These are phyloP conservation scores for Wickerhamiella azymoides DNA, from an alignment of 805 yeast species.

Conservation along the genomic window DNA sequence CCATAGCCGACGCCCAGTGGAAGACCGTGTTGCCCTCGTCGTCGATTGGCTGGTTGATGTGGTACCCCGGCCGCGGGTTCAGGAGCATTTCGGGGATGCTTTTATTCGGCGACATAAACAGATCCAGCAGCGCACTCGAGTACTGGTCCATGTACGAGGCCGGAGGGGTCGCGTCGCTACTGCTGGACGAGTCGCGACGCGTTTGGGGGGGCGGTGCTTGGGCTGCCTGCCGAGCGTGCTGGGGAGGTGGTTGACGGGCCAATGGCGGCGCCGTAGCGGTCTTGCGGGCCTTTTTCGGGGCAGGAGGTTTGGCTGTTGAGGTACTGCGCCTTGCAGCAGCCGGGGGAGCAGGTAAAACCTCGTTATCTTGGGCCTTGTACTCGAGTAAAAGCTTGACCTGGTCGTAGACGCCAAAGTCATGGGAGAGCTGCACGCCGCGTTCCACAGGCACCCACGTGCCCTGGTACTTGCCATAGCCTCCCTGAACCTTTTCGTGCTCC, in stretches of 20 bases:
- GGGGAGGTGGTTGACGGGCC: too few relatives aligned
- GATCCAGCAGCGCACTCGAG: constrained; percentile 36
- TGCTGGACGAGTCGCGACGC: neutral
- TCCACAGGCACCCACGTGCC: constrained; percentile 83
- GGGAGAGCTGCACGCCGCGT: constrained; percentile 56
- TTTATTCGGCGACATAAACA: constrained; percentile 44
- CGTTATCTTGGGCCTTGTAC: constrained; percentile 40
- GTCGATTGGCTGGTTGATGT: constrained; percentile 70
- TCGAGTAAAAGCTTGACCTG: constrained; percentile 53
- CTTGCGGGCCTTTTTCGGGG: constrained; percentile 15
- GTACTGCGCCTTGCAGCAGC: constrained; percentile 28
- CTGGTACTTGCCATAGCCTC: constrained; percentile 94
- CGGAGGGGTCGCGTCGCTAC: constrained; percentile 5
- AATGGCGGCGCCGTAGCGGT: constrained; percentile 10
- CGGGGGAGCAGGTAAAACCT: constrained; percentile 38
- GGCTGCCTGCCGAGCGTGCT: too few relatives aligned
- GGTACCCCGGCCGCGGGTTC: constrained; percentile 50
- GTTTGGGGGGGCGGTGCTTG: too few relatives aligned
- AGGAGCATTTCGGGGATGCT: constrained; percentile 50
- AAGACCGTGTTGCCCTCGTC: constrained; percentile 89
- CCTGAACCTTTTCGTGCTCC: constrained; percentile 84
- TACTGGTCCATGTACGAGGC: constrained; percentile 26
- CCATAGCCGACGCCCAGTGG: constrained; percentile 98
- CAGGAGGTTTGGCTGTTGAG: constrained; percentile 13
- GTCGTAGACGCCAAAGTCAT: constrained; percentile 48